Conservation (phyloP, 176 grass and related monocot species). For the Phragmites australis region DNA sequence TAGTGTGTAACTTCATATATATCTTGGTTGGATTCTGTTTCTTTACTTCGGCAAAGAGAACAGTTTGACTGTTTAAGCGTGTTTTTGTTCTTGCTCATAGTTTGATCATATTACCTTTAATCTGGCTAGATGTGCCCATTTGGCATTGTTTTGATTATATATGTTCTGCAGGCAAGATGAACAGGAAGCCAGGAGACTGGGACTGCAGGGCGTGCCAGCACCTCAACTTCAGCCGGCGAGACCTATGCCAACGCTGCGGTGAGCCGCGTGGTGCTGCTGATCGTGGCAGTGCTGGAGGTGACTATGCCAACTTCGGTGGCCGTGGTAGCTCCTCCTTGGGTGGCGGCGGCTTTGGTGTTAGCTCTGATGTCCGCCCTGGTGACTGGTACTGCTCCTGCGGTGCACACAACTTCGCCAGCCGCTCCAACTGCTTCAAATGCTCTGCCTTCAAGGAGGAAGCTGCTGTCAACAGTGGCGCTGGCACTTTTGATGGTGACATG, state of each 20-base stretch:
- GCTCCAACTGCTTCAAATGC: constrained; percentile 94
- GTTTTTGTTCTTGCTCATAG: constrained; percentile 6
- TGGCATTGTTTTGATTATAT: constrained; percentile 30
- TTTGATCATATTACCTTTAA: neutral
- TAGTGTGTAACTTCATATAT: neutral
- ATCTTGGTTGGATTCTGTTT: constrained; percentile 31
- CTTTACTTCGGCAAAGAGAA: neutral
- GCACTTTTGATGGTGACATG: constrained; percentile 68
- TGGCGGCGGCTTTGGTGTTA: constrained; percentile 46
- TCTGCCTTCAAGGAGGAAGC: constrained; percentile 78
- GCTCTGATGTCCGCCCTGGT: constrained; percentile 89
- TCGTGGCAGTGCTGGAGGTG: constrained; percentile 50
- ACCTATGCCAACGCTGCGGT: constrained; percentile 81
- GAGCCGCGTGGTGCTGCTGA: constrained; percentile 62
- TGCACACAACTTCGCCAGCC: constrained; percentile 96
- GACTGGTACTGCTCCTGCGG: constrained; percentile 94
- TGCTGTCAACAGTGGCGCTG: constrained; percentile 58
- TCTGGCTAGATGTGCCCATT: neutral
- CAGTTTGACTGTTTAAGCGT: neutral
- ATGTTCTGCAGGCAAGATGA: constrained; percentile 64
- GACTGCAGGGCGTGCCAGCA: constrained; percentile 96
- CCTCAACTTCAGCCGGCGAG: constrained; percentile 96
- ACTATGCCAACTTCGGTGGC: constrained; percentile 67
- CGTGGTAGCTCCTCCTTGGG: constrained; percentile 71
- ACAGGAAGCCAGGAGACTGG: constrained; percentile 99